Evolutionary conservation across 2,329 filamentous ascomycete species (phyloP).

Genomic region (Seiridium cupressi): DNA sequence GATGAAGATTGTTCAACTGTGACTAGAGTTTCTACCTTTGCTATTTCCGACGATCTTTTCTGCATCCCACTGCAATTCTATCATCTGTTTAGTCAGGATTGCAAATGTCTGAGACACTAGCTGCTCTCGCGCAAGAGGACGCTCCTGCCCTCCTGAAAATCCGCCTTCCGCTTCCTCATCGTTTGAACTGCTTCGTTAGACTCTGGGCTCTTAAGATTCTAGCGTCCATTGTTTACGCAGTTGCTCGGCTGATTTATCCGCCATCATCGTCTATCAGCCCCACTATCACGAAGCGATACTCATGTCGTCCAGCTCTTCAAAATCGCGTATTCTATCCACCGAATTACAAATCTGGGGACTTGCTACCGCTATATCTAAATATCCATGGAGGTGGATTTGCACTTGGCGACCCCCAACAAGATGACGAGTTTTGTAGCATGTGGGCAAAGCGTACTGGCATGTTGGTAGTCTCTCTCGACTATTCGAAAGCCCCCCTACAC

Average conservation of each 20-base stretch:
- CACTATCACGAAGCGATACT: neutral
- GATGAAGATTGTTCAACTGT: too few relatives aligned
- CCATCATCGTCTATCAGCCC: neutral
- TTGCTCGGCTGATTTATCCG: neutral
- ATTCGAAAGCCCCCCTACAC: constrained; percentile 36
- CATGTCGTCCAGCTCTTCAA: constrained; percentile 6
- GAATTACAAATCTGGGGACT: neutral
- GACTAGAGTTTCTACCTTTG: too few relatives aligned
- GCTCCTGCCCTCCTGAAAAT: constrained; percentile 8
- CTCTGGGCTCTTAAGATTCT: constrained; percentile 2
- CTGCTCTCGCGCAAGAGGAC: neutral
- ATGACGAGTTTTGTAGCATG: constrained; percentile 41
- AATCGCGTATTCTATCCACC: constrained; percentile 9
- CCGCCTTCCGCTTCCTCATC: constrained; percentile 5
- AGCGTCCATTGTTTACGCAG: neutral
- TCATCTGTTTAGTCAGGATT: too few relatives aligned
- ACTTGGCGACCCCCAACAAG: constrained; percentile 32
- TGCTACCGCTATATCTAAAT: constrained; percentile 35
- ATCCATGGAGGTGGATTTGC: constrained; percentile 45
- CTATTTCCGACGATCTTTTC: too few relatives aligned
- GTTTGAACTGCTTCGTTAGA: constrained; percentile 4
- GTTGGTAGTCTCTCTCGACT: constrained; percentile 41
- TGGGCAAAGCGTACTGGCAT: constrained; percentile 35
- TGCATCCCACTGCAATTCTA: too few relatives aligned
- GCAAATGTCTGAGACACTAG: constrained; percentile 1